Base-by-base conservation (phyloP, 306 rosid species). In the Crataegus laevigata region DNA sequence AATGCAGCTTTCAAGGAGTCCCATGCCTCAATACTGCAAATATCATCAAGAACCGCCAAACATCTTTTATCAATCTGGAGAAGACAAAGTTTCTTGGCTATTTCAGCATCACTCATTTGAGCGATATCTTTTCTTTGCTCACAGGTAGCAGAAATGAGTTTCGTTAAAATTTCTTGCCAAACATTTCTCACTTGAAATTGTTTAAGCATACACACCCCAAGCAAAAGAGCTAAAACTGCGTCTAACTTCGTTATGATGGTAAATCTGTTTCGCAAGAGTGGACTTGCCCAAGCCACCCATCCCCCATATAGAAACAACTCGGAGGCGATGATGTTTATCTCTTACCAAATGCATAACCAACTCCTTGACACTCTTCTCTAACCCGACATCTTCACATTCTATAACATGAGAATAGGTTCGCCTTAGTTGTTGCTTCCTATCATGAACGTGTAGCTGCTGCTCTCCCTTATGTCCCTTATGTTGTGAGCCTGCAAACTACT, bases 1-100 rank as follows among this genome's bases (percentile, higher is more conserved):
- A 80, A 75, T 3, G 66, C 79, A 30, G 34, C 45, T 3, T 54
- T 69, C 11, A 80, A 34, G 26, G 3, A 11, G 17, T 45, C 57
- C 83, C 83, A 80, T 0, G 51, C 4, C 30, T 62, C 61, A 3
- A 3, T 29, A 1, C 45, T 68, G 66, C 83, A 79, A 17, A 79
- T 68, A 17, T 74, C 83, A 73, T 79, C 83, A 30, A 79, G 75
- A 4, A 68, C 29, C 10, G 52, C 45, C 38, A 75, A 68, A 62
- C 80, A 68, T 6, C 74, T 50, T 8, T 6, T 60, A 10, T 74
- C 34, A 19, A 8, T 24, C 5, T 32, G 79, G 7, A 80, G 1
- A 21, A 19, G 15, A 51, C 26, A 68, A 2, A 80, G 63, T 19
- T 19, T 36, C 40, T 26, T 62, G 1, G 71, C 32, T 60, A 74